A percentile compares a stretch with the other conserved stretches of the same genome.
Conservation (phyloP, 1,284 basidiomycete genomes). For the Cutaneotrichosporon sp. region DNA sequence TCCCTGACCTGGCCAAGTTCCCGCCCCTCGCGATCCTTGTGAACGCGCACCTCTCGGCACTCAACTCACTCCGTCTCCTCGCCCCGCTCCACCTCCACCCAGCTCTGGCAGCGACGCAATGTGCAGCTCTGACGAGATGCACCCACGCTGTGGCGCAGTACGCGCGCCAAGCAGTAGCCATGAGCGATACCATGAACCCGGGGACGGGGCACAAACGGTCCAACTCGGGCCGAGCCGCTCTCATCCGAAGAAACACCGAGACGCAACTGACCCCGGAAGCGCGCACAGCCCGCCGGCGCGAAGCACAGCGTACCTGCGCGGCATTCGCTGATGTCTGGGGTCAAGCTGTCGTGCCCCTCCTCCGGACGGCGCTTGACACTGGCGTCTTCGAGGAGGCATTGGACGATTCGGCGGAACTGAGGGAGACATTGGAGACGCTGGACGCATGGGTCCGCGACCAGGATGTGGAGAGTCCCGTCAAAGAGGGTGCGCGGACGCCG, state of each 20-base stretch:
- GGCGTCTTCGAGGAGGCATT: conserved; percentile 65
- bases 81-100: conserved; percentile 64
- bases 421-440: conserved; percentile 25
- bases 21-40: conserved; percentile 73
- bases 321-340: conserved; percentile 59
- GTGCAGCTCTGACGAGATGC: conserved; percentile 56
- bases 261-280: conserved; percentile 39
- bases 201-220: conserved; percentile 23
- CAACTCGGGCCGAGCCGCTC: conserved; percentile 31
- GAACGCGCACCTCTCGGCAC: conserved; percentile 69
- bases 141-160: conserved; percentile 56
- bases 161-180: conserved; percentile 42
- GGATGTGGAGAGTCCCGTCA: conserved; percentile 16
- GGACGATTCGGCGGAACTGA: conserved; percentile 15
- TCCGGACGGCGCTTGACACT: conserved; percentile 65
- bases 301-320: conserved; percentile 56
- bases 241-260: conserved; percentile 40
- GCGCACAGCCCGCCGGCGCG: conserved; percentile 42
- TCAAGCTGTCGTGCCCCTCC: conserved; percentile 65
- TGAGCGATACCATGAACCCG: conserved; percentile 12
- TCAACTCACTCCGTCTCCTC: conserved; percentile 79
- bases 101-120: conserved; percentile 58
- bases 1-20: conserved; percentile 65
- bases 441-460: conserved; percentile 28
- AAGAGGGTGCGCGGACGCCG: neutral